Conservation (phyloP, 441 rosid genomes). For the Brassica balearica region DNA sequence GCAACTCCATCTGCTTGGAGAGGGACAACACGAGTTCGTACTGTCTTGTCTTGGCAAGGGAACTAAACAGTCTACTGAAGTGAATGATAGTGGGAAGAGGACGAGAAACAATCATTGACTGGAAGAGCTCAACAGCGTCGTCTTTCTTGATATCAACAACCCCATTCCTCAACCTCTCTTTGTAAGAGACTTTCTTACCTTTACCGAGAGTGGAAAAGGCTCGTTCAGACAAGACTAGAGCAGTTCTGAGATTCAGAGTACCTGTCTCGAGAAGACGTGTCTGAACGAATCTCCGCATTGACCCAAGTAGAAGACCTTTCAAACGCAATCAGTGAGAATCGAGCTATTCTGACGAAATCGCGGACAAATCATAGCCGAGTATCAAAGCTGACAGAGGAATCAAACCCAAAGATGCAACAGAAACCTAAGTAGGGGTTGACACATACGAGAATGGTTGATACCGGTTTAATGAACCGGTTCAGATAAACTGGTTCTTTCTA, state of each 20-base stretch:
- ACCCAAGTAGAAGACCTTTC: too few relatives aligned
- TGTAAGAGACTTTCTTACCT: background rate
- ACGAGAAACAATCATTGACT: background rate
- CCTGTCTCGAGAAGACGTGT: too few relatives aligned
- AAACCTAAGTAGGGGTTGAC: background rate
- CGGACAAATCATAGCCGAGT: background rate
- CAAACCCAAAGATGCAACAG: background rate
- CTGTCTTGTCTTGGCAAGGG: background rate
- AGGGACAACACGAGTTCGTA: background rate
- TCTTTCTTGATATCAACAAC: background rate
- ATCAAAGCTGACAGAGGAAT: background rate
- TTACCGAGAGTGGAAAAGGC: too few relatives aligned
- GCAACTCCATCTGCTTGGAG: background rate
- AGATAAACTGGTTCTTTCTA: too few relatives aligned
- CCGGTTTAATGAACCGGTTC: too few relatives aligned
- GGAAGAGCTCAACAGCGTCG: background rate
- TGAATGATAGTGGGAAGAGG: background rate
- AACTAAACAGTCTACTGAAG: slow-evolving; percentile 19
- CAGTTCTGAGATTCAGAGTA: too few relatives aligned
- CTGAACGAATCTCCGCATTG: too few relatives aligned
- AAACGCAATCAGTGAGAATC: too few relatives aligned
- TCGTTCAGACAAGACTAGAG: too few relatives aligned
- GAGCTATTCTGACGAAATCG: too few relatives aligned
- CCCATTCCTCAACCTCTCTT: slow-evolving; percentile 5
- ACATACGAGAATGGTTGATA: too few relatives aligned